phyloP scores from a whole-genome alignment of 2,329 filamentous ascomycete genomes.

The Hypoxylon sp. region DNA sequence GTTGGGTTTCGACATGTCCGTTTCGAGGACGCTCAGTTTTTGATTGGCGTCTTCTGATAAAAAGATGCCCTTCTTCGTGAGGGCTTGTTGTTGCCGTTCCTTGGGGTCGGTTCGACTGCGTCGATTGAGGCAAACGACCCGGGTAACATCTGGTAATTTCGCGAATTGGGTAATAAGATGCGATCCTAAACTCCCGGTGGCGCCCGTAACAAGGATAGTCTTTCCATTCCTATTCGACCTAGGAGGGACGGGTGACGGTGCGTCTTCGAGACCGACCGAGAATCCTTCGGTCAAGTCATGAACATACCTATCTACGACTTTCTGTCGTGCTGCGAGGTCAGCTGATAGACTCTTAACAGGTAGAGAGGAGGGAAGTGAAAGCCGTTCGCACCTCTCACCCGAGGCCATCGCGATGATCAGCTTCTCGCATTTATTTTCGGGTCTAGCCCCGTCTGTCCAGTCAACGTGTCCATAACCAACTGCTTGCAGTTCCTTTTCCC shows the following conservation, averaged over 20 bases:
- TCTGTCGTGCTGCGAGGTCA: conserved; percentile 29
- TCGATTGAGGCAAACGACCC: conserved; percentile 58
- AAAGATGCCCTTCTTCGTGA: conserved; percentile 23
- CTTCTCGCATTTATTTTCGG: conserved; percentile 41
- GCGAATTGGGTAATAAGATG: conserved; percentile 48
- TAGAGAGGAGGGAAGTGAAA: conserved; percentile 30
- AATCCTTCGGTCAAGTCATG: conserved; percentile 22
- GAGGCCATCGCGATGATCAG: conserved; percentile 45
- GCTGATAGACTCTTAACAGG: conserved; percentile 33
- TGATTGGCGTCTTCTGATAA: conserved; percentile 22
- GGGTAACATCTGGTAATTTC: conserved; percentile 37
- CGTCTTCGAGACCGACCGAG: conserved; percentile 27
- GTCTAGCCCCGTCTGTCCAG: conserved; percentile 43
- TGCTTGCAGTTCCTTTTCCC: conserved; percentile 39
- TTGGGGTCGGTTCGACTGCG: conserved; percentile 32
- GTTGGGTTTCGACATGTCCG: conserved; percentile 51
- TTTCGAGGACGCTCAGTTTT: conserved; percentile 54
- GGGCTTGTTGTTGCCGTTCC: conserved; percentile 25
- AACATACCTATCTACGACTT: conserved; percentile 33
- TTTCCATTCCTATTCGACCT: conserved; percentile 10
- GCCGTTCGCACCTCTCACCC: conserved; percentile 35
- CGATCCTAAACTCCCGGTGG: conserved; percentile 50
- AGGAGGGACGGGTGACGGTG: conserved; percentile 41
- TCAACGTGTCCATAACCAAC: conserved; percentile 44
- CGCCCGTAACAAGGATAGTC: conserved; percentile 50